A percentile compares a stretch with the other conserved stretches of the same genome.
Evolutionary conservation across 345 rosid genomes (phyloP).

Genomic region (Eucalyptus caleyi): DNA sequence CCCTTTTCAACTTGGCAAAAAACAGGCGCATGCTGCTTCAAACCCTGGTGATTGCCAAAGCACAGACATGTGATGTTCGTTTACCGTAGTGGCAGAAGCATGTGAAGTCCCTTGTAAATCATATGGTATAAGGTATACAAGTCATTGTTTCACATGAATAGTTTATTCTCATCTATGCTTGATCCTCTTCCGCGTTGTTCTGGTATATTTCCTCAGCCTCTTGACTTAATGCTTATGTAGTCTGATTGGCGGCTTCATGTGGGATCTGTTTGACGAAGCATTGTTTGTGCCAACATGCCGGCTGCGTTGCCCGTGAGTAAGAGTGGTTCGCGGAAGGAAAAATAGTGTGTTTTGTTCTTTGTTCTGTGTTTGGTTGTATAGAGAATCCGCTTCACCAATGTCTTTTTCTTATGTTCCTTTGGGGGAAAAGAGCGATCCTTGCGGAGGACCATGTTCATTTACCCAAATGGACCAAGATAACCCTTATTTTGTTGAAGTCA

Average conservation of each 20-base stretch:
- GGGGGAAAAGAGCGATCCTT: rapidly evolving
- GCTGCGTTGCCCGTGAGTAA: neutral
- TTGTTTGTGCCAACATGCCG: rapidly evolving
- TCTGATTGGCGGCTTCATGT: neutral
- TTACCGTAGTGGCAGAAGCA: neutral
- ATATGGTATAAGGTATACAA: neutral
- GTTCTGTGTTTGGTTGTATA: neutral
- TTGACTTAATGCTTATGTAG: neutral
- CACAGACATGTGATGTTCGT: neutral
- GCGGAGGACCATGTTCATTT: rapidly evolving
- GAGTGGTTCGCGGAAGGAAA: neutral
- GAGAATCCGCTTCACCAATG: neutral
- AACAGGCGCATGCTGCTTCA: neutral
- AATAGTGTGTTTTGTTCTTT: rapidly evolving
- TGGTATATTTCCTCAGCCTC: neutral
- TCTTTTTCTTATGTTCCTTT: neutral
- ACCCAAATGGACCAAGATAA: neutral
- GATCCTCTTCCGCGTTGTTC: neutral
- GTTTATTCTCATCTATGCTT: neutral
- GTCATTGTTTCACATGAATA: neutral
- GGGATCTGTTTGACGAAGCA: neutral
- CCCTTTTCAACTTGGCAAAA: slow-evolving; percentile 1
- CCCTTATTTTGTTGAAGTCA: neutral
- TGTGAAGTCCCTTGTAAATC: neutral
- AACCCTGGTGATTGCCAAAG: neutral